These are phyloP conservation scores for Sarcodon sp. DNA, from an alignment of 768 basidiomycete species.

Conservation along the genomic window DNA sequence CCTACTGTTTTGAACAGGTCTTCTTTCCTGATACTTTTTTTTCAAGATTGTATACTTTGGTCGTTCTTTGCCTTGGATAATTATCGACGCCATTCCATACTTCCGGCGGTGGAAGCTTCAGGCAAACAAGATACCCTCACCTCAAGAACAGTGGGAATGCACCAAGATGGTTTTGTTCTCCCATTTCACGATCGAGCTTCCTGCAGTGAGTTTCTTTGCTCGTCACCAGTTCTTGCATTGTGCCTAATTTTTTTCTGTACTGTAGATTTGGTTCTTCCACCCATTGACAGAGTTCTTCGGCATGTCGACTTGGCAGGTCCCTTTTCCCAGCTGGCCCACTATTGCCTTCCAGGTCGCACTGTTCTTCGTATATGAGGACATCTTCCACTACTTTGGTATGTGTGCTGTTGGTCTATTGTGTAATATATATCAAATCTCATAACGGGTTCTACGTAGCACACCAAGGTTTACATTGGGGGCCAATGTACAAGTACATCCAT, in stretches of 20 bases:
- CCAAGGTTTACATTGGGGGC: constrained; percentile 75
- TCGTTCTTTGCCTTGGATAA: constrained; percentile 88
- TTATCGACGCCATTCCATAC: constrained; percentile 89
- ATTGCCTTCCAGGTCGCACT: constrained; percentile 70
- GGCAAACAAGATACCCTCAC: constrained; percentile 68
- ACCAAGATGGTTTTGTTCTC: constrained; percentile 89
- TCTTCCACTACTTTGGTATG: constrained; percentile 82
- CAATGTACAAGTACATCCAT: constrained; percentile 86
- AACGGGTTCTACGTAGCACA: constrained; percentile 42
- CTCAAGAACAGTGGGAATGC: constrained; percentile 87
- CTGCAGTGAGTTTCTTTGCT: constrained; percentile 42
- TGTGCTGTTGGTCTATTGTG: not conserved
- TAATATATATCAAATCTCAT: not conserved
- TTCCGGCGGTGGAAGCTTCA: constrained; percentile 94
- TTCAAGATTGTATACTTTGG: constrained; percentile 90
- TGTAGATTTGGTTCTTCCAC: constrained; percentile 83
- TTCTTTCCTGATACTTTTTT: not conserved
- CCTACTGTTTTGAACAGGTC: not conserved
- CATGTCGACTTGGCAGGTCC: constrained; percentile 88
- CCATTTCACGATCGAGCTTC: constrained; percentile 92
- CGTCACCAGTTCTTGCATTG: no score
- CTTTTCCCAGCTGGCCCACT: constrained; percentile 62
- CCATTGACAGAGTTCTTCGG: constrained; percentile 79
- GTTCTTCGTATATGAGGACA: constrained; percentile 95
- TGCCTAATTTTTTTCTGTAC: not conserved